Evolutionary conservation across 176 grass and related monocot genomes (phyloP), one percentile per base, ranked within the genome.

Genomic region (Echinochloa phyllopogon): DNA sequence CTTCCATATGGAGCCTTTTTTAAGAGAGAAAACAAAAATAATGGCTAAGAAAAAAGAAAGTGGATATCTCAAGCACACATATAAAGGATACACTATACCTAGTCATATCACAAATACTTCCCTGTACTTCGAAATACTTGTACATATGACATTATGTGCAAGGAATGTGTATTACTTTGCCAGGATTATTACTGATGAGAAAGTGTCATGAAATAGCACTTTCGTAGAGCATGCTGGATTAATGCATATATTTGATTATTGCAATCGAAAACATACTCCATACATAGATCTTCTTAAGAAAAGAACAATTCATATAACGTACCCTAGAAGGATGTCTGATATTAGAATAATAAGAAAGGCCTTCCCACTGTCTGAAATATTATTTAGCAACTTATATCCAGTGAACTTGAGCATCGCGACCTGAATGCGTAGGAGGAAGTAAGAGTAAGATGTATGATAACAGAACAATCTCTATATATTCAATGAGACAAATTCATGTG

Each of bases 321-420:
- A 98, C 93, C 96, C 96, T 67, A 98, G 77, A 89, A 92, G 91
- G 57, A 95, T 98, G 82, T 98, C 96, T 61, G 91, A 87, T 59
- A 95, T 74, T 80, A 94, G 45, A 90, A 98, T 98, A 47, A 98
- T 95, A 83, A 95, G 83, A 80, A 95, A 98, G 47, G 96, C 96
- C 82, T 94, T 98, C 86, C 93, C 93, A 63, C 83, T 77, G 77
- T 98, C 93, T 57, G 93, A 90, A 82, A 95, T 87, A 38, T 94
- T 95, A 82, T 86, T 98, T 85, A 98, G 71, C 57, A 98, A 80
- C 77, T 98, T 98, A 88, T 98, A 98, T 86, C 96, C 91, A 78
- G 96, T 98, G 85, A 98, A 98, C 86, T 94, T 98, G 44, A 95
- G 87, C 91, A 98, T 78, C n/a, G 96, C 91, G 90, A 98, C 96